Percentiles rank a stretch among this genome's conserved stretches.
Conservation (phyloP, 495 filamentous ascomycete genomes). For the Daldinia caldariorum region DNA sequence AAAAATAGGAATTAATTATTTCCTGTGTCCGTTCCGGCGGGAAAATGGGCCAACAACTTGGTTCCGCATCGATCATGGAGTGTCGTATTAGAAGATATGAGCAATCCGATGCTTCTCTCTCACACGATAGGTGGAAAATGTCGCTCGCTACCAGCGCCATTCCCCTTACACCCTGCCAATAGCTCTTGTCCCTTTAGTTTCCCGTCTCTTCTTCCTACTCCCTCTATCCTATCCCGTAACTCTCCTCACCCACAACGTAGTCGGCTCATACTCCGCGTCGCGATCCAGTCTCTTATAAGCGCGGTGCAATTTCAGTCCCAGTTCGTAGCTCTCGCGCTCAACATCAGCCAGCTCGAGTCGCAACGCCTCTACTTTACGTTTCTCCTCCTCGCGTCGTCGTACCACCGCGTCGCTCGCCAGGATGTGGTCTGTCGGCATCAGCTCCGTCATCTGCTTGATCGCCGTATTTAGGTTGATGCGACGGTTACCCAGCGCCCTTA, state of each 20-base stretch:
- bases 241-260: conserved; percentile 82
- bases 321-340: conserved; percentile 81
- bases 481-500: conserved; percentile 70
- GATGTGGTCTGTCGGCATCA: conserved; percentile 65
- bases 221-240: conserved; percentile 54
- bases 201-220: neutral
- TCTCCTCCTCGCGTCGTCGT: conserved; percentile 70
- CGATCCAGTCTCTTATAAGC: conserved; percentile 80
- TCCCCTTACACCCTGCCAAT: neutral
- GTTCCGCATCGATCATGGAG: neutral
- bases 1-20: neutral
- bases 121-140: neutral
- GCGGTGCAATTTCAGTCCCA: conserved; percentile 82
- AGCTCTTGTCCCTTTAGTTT: neutral
- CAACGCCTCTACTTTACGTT: conserved; percentile 75
- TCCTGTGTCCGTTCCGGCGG: neutral
- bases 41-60: neutral
- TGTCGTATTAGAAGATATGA: neutral
- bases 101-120: neutral
- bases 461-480: conserved; percentile 75
- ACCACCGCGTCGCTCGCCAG: conserved; percentile 56
- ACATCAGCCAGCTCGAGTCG: conserved; percentile 80
- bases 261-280: conserved; percentile 70
- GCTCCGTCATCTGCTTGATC: conserved; percentile 75
- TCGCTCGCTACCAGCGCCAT: neutral